Evolutionary conservation across 345 rosid species (phyloP).

Genomic region (Leavenworthia alabamica): DNA sequence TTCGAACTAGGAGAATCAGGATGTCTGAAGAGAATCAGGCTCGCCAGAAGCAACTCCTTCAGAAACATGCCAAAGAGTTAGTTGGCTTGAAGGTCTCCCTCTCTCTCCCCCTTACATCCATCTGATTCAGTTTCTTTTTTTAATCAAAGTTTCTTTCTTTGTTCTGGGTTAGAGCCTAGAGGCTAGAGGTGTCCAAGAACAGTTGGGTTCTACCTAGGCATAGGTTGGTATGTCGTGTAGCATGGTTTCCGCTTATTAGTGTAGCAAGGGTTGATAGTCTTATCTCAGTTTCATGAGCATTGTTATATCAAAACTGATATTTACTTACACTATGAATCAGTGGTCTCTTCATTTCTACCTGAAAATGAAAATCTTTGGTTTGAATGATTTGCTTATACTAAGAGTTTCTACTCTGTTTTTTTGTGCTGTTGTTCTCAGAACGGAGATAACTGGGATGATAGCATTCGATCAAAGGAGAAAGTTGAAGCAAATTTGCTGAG

Average conservation of each 20-base stretch:
- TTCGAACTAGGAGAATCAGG: conserved; percentile 67
- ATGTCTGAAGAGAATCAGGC: conserved; percentile 92
- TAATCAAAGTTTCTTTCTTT: not conserved
- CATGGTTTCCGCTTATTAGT: not conserved
- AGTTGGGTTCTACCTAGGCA: not conserved
- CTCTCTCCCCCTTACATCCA: not conserved
- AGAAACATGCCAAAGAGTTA: conserved; percentile 83
- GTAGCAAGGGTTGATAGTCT: not conserved
- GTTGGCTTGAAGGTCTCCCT: conserved; percentile 54
- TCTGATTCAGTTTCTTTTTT: not conserved
- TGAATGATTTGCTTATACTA: not conserved
- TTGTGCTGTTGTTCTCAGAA: conserved; percentile 42
- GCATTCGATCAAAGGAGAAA: conserved; percentile 82
- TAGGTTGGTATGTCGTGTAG: not conserved
- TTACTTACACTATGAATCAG: not conserved
- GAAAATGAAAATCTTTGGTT: not conserved
- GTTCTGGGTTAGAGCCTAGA: not conserved
- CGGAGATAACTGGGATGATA: conserved; percentile 93
- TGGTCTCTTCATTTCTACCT: not conserved
- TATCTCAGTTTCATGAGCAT: not conserved
- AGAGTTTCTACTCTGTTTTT: not conserved
- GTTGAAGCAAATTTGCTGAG: conserved; percentile 69
- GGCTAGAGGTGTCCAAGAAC: not conserved
- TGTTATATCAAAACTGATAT: not conserved
- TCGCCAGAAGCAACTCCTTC: conserved; percentile 79